Conservation (phyloP, 1,284 basidiomycete genomes). For the Rhodotorula sp. region DNA sequence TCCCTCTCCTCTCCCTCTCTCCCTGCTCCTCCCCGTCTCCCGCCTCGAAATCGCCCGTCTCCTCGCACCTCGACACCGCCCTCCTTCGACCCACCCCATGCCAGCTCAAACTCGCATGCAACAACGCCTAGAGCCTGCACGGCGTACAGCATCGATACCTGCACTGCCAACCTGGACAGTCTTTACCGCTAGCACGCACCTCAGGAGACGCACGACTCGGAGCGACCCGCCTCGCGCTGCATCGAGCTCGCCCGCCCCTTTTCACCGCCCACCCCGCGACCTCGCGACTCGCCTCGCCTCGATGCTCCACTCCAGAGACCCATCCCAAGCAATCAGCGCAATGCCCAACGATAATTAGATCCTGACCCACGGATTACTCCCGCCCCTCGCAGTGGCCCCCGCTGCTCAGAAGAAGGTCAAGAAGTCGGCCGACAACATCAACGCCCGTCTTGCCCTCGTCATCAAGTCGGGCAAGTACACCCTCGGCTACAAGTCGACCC, state of each 20-base stretch:
- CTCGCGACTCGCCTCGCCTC: too few relatives aligned
- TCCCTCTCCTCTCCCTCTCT: neutral
- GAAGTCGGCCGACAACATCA: constrained; percentile 74
- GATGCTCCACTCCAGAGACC: too few relatives aligned
- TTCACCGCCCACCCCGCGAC: too few relatives aligned
- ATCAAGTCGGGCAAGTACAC: constrained; percentile 65
- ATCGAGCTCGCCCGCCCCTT: too few relatives aligned
- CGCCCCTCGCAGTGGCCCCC: constrained; percentile 30
- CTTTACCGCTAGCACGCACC: too few relatives aligned
- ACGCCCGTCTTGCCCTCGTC: constrained; percentile 91
- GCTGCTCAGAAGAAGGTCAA: constrained; percentile 40
- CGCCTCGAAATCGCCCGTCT: too few relatives aligned
- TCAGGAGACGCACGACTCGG: too few relatives aligned
- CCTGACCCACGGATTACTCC: constrained; percentile 1
- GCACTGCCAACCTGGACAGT: too few relatives aligned
- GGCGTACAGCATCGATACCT: too few relatives aligned
- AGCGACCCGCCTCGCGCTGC: too few relatives aligned
- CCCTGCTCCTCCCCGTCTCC: too few relatives aligned
- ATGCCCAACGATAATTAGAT: neutral
- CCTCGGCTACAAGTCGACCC: constrained; percentile 89
- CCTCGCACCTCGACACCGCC: neutral
- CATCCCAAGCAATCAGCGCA: too few relatives aligned
- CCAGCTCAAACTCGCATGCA: neutral
- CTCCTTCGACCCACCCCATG: neutral
- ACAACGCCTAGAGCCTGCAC: neutral